These are phyloP conservation scores for Mycena galopus DNA, from an alignment of 768 basidiomycete species.

Conservation along the genomic window DNA sequence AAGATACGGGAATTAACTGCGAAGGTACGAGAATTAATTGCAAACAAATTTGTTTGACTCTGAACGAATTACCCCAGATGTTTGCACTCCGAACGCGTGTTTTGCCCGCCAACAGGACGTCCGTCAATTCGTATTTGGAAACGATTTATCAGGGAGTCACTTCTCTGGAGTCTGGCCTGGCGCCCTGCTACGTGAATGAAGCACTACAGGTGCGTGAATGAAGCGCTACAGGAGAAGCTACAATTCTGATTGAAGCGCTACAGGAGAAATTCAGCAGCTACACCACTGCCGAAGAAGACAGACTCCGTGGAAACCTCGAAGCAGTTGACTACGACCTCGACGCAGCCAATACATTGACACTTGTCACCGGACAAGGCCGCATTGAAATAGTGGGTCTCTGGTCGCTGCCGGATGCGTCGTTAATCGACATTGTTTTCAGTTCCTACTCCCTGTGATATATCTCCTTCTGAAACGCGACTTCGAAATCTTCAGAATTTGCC, in stretches of 20 bases:
- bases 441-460: constrained; percentile 50
- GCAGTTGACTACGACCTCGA: constrained; percentile 44
- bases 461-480: constrained; percentile 51
- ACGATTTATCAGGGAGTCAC: constrained; percentile 32
- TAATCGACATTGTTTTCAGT: constrained; percentile 30
- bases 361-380: constrained; percentile 48
- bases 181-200: constrained; percentile 36
- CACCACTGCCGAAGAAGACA: constrained; percentile 41
- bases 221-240: constrained; percentile 40
- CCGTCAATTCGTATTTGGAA: constrained; percentile 43
- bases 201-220: constrained; percentile 40
- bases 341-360: constrained; percentile 24
- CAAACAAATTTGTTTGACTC: no score
- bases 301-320: constrained; percentile 43
- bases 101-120: constrained; percentile 41
- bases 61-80: no score
- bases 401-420: background rate
- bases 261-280: constrained; percentile 42
- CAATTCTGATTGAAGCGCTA: constrained; percentile 38
- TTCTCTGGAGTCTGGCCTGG: constrained; percentile 32
- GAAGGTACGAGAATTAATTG: constrained; percentile 39
- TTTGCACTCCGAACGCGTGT: constrained; percentile 34
- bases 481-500: constrained; percentile 47
- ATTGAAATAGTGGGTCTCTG: constrained; percentile 46
- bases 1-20: constrained; percentile 38